Evolutionary conservation across 2,329 filamentous ascomycete species (phyloP), one percentile per base, ranked within the genome.

Genomic region (Trichoderma citrinoviride): DNA sequence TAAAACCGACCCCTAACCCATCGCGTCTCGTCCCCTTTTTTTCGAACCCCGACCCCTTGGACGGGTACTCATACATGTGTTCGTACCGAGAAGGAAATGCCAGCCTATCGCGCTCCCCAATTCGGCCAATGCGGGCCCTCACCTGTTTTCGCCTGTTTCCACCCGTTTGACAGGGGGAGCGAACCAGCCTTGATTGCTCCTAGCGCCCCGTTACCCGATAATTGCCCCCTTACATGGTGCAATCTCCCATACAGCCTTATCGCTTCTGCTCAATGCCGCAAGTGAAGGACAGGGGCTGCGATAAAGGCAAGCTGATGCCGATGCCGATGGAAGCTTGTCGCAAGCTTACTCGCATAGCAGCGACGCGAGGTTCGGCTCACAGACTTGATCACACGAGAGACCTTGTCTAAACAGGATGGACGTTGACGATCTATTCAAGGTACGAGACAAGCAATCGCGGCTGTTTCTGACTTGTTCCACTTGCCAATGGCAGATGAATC

Each of bases 391-490:
- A 53, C 49, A 47, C 56, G 44, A 60, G 27, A 60, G 10, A 49
- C 27, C n/a, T 50, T 56, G 64, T 21, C n/a, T 40, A 12, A 52
- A 37, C 64, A 66, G n/a, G 47, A 87, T 86, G 84, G 79, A 81
- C 70, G 82, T 87, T 65, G 84, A 87, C 69, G 85, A 87, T 21
- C 77, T 87, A 12, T 87, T 87, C 76, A 84, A 86, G 77, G 85
- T 73, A 67, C 10, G 53, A 14, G 23, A 21, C 8, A 19, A 19
- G 33, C 6, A 41, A 25, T 6, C 5, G 14, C 25, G n/a, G 7
- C 21, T 14, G 5, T 47, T 23, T 1, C 12, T 6, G 6, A 49
- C 21, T n/a, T 1, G 17, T 7, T 27, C 7, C 5, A 33, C 10
- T 1, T 2, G 7, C 10, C 43, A 44, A 29, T 52, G 10, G 19